Base-by-base conservation (phyloP, 768 basidiomycete genomes). In the Cystoderma amianthinum region DNA sequence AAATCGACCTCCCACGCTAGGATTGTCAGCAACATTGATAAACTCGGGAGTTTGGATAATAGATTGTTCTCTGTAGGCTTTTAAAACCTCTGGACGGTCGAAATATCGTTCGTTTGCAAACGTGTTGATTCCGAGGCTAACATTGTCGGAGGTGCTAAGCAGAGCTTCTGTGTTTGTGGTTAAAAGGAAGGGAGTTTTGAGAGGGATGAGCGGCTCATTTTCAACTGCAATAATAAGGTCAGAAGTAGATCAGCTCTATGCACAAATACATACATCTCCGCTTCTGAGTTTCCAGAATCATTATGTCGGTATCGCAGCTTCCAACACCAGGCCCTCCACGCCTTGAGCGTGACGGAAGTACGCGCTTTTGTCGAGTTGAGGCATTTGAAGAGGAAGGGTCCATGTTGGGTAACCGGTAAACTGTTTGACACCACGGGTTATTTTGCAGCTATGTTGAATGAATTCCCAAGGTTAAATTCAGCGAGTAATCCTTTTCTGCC, bases 271-370 rank as follows among this genome's bases (percentile, higher is more conserved):
- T 58, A 91, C 91, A 65, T 69, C 79, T 82, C 61, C 78, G 77
- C 63, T 79, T 78, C 52, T 84, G 73, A 47, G 82, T 84, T 50
- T 92, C 89, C 48, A 91, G 61, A 58, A 94, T 86, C 78, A 89
- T 81, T 41, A 79, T 51, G 66, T 94, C 91, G 13, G 82, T 71
- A 57, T 89, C 85, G 56, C 81, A 80, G 45, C 64, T 82, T 42
- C 90, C 87, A 38, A 87, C 76, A 24, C 86, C 87, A 20, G 85
- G 82, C 12, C 86, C 87, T 42, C 86, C 83, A 42, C 90, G 76
- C 51, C 87, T 72, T 42, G 84, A 76, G 52, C 91, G 78, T 59
- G 86, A 76, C 32, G 91, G 91, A 43, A 90, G 66, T 33, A 90
- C 81, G 59, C 90, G 82, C 63, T 84, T 85, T 62, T 80, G 81